Conservation (phyloP, 306 rosid genomes). For the Lathyrus tuberosus region DNA sequence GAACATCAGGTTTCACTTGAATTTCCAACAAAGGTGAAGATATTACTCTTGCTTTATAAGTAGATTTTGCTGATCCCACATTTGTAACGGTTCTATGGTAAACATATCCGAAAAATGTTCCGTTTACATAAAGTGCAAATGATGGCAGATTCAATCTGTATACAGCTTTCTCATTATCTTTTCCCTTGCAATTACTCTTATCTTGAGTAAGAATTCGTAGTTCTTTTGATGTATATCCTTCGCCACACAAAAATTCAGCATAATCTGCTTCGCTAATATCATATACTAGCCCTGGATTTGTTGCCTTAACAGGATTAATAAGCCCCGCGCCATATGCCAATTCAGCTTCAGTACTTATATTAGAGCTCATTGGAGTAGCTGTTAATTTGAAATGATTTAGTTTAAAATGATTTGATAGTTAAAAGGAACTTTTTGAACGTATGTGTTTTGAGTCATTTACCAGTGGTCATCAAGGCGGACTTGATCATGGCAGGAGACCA, state of each 20-base stretch:
- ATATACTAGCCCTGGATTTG: conserved; percentile 52
- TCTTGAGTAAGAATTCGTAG: conserved; percentile 18
- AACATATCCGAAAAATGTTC: not conserved
- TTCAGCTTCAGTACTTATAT: conserved; percentile 42
- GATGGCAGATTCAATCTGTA: conserved; percentile 60
- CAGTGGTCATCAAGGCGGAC: conserved; percentile 52
- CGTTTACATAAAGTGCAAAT: conserved; percentile 30
- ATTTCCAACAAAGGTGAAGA: conserved; percentile 26
- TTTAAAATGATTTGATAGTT: too few relatives aligned
- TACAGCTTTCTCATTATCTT: not conserved
- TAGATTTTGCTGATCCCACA: conserved; percentile 22
- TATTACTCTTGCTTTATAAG: conserved; percentile 19
- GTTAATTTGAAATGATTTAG: not conserved
- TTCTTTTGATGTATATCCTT: conserved; percentile 33
- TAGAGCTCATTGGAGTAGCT: conserved; percentile 45
- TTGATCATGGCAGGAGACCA: conserved; percentile 46
- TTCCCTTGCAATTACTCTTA: not conserved
- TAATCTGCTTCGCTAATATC: conserved; percentile 43
- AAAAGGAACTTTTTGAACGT: too few relatives aligned
- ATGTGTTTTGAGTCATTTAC: conserved; percentile 24
- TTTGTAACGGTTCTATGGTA: conserved; percentile 37
- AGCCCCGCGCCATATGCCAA: conserved; percentile 56
- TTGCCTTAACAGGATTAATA: conserved; percentile 45
- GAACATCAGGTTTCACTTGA: conserved; percentile 40
- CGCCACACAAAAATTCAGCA: conserved; percentile 44